Base-by-base conservation (phyloP, 176 grass and related monocot species). In the Pontederia paniculata region DNA sequence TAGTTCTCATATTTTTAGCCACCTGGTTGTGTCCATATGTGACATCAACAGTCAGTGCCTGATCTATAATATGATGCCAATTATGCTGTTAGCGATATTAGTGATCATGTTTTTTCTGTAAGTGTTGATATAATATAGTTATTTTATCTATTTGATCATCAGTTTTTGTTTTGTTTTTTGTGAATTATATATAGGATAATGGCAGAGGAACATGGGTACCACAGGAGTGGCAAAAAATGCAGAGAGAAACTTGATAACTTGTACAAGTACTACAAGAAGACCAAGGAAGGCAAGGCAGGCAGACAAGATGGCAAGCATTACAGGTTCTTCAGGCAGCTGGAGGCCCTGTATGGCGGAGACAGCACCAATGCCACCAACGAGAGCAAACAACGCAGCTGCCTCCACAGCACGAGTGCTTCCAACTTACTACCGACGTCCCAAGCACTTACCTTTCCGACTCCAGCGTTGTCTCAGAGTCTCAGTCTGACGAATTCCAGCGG, bases 241-340 rank as follows among this genome's bases (percentile, higher is more conserved):
- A 88, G 82, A 49, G 90, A 96, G 77, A 96, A 96, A 44, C 76
- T 96, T 69, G 90, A 96, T 69, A 96, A 96, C 86, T 76, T 96
- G 55, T 81, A 96, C 77, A 96, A 96, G 63, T 96, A 96, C 79
- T 96, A 96, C 76, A 89, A 89, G 79, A 88, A 88, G 64, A 96
- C 85, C 67, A 96, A 81, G 73, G 85, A 89, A 67, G 79, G 85
- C 52, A 73, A 88, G 42, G 71, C 80, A 22, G 90, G 85, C 16
- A 81, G 76, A 17, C 78, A 78, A 23, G 82, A 86, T 56, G 85
- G 90, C 21, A 84, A 80, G 65, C 44, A 81, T 18, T 96, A 96
- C 60, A 84, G 90, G 42, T 96, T 89, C 79, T 96, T 96, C 82
- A 73, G 69, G 63, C 85, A 96, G 70, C 77, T 96, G 20, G 85